Conservation (phyloP, 225 moss, liverwort and hornwort genomes). For the Straminergon stramineum region DNA sequence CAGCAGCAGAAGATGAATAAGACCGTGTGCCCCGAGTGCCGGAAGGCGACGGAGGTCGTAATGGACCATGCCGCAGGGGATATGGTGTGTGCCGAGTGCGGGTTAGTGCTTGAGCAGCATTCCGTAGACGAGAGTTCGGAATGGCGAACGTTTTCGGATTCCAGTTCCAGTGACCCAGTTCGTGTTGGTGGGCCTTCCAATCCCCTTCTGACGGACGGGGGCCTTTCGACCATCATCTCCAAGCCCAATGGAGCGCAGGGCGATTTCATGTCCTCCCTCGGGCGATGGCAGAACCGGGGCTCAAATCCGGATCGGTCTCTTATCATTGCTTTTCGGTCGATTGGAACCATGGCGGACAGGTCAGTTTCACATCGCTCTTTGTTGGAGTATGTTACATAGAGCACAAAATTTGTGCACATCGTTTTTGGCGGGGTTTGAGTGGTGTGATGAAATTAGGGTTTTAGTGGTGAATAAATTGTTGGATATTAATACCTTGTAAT, state of each 20-base stretch:
- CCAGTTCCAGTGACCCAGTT: slow-evolving; percentile 81
- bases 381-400: not conserved
- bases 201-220: slow-evolving; percentile 84
- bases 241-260: slow-evolving; percentile 92
- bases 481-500: not conserved
- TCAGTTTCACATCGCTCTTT: not conserved
- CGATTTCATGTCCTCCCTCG: slow-evolving; percentile 87
- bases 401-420: not conserved
- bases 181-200: slow-evolving; percentile 94
- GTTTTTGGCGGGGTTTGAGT: not conserved
- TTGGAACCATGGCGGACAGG: slow-evolving; percentile 96
- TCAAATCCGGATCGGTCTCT: slow-evolving; percentile 90
- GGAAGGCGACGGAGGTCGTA: slow-evolving; percentile 78
- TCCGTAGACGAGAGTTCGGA: slow-evolving; percentile 92
- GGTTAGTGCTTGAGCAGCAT: slow-evolving; percentile 77
- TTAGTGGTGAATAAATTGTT: not conserved
- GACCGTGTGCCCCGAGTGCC: slow-evolving; percentile 81
- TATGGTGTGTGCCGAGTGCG: slow-evolving; percentile 95
- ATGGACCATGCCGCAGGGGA: slow-evolving; percentile 89
- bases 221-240: slow-evolving; percentile 82
- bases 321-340: slow-evolving; percentile 87
- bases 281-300: slow-evolving; percentile 85
- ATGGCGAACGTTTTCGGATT: slow-evolving; percentile 91
- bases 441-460: not conserved
- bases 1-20: slow-evolving; percentile 60